These are phyloP conservation scores for Musa schizocarpa DNA, from an alignment of 176 grass and related monocot genomes.

Conservation along the genomic window DNA sequence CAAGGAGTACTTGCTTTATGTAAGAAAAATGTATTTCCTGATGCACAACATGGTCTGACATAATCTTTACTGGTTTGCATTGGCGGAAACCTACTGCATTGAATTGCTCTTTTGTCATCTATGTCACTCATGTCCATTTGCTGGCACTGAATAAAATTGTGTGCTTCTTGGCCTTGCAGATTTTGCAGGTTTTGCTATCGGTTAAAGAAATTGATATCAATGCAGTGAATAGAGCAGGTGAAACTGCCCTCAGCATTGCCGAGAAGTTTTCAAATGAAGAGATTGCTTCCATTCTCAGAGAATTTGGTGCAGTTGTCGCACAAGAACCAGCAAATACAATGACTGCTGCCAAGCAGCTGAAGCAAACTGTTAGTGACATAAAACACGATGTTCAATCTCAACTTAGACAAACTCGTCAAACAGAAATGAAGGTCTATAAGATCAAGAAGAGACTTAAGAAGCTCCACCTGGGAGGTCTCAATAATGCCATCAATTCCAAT, in stretches of 20 bases:
- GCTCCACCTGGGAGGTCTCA: slow-evolving; percentile 22
- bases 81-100: too few relatives aligned
- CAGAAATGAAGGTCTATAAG: slow-evolving; percentile 16
- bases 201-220: slow-evolving; percentile 10
- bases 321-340: slow-evolving; percentile 11
- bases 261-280: slow-evolving; percentile 11
- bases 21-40: too few relatives aligned
- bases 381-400: slow-evolving; percentile 19
- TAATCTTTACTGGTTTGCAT: too few relatives aligned
- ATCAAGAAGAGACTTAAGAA: slow-evolving; percentile 21
- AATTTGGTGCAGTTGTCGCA: slow-evolving; percentile 12
- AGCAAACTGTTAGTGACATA: slow-evolving; percentile 25
- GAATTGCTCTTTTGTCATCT: too few relatives aligned
- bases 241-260: slow-evolving; percentile 19
- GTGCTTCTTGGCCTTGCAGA: slow-evolving; percentile 3
- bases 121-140: not conserved
- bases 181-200: slow-evolving; percentile 8
- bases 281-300: slow-evolving; percentile 14
- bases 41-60: too few relatives aligned
- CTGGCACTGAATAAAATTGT: not conserved
- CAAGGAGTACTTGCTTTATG: not conserved
- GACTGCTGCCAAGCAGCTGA: slow-evolving; percentile 14
- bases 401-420: slow-evolving; percentile 13
- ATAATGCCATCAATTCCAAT: slow-evolving; percentile 24
- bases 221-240: slow-evolving; percentile 19